Evolutionary conservation across 768 basidiomycete genomes (phyloP).

Genomic region (Tylopilus sp.): DNA sequence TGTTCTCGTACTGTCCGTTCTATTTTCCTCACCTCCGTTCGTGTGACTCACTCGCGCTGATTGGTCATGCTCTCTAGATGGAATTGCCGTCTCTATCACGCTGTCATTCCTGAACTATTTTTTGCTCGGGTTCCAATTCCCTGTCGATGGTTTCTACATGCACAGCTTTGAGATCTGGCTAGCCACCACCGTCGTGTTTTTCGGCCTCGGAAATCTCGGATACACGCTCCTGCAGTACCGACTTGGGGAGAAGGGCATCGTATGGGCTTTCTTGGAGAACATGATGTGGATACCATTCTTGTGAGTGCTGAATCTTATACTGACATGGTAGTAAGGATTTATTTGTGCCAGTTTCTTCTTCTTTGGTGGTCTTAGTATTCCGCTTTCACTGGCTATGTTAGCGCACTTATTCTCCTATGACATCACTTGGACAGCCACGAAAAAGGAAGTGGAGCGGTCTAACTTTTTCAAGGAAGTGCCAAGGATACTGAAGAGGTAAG

Average conservation of each 20-base stretch:
- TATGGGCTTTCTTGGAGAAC: constrained; percentile 25
- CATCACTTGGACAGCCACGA: constrained; percentile 56
- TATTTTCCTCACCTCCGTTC: neutral
- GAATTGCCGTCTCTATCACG: constrained; percentile 65
- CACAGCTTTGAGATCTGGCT: constrained; percentile 81
- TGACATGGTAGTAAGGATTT: constrained; percentile 1
- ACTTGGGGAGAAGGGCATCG: constrained; percentile 42
- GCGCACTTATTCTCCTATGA: constrained; percentile 59
- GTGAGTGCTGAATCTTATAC: constrained; percentile 16
- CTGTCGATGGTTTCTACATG: constrained; percentile 73
- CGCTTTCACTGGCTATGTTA: constrained; percentile 49
- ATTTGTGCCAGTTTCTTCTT: constrained; percentile 41
- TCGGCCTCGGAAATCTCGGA: constrained; percentile 67
- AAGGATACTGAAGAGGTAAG: constrained; percentile 57
- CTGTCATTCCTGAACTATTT: constrained; percentile 72
- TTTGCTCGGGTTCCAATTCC: constrained; percentile 68
- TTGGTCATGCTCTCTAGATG: constrained; percentile 19
- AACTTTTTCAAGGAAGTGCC: constrained; percentile 93
- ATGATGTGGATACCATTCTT: constrained; percentile 37
- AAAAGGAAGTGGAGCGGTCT: constrained; percentile 82
- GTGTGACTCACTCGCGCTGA: neutral
- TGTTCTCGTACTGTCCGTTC: constrained; percentile 51
- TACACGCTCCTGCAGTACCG: constrained; percentile 74
- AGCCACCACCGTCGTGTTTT: constrained; percentile 74
- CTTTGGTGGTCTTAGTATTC: constrained; percentile 56